A percentile compares a stretch with the other conserved stretches of the same genome.
Conservation (phyloP, 1,139 yeast genomes). For the Zygosaccharomyces pseudobailii region DNA sequence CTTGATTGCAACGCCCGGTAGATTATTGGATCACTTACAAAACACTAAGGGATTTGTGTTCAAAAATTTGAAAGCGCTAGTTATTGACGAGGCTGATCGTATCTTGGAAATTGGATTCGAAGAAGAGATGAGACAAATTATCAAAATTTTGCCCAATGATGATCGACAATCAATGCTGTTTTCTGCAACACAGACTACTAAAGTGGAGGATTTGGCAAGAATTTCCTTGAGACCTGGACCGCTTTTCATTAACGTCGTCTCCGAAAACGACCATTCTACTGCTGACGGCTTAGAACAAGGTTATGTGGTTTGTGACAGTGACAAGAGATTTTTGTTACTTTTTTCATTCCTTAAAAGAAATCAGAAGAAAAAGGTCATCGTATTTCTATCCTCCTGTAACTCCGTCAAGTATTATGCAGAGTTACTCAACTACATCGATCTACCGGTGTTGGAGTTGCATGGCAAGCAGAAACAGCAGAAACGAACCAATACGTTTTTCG, state of each 20-base stretch:
- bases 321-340: constrained; percentile 80
- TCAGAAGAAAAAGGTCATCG: constrained; percentile 85
- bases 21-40: constrained; percentile 92
- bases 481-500: constrained; percentile 95
- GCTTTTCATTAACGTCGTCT: constrained; percentile 88
- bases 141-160: constrained; percentile 86
- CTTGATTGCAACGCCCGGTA: constrained; percentile 95
- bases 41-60: constrained; percentile 92
- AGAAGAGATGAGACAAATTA: constrained; percentile 96
- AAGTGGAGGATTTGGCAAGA: constrained; percentile 96
- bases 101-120: constrained; percentile 96
- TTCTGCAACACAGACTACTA: constrained; percentile 97
- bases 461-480: constrained; percentile 98
- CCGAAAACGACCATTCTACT: constrained; percentile 76
- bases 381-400: constrained; percentile 92
- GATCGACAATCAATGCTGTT: constrained; percentile 96
- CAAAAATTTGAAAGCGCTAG: constrained; percentile 87
- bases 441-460: constrained; percentile 92
- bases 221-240: constrained; percentile 95
- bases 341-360: constrained; percentile 93
- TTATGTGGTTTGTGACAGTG: constrained; percentile 94
- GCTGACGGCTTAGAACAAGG: constrained; percentile 98
- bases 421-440: constrained; percentile 85
- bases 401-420: constrained; percentile 96
- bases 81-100: constrained; percentile 96